A percentile compares a stretch with the other conserved stretches of the same genome.
Conservation (phyloP, 495 filamentous ascomycete species). For the Tuber calosporum region DNA sequence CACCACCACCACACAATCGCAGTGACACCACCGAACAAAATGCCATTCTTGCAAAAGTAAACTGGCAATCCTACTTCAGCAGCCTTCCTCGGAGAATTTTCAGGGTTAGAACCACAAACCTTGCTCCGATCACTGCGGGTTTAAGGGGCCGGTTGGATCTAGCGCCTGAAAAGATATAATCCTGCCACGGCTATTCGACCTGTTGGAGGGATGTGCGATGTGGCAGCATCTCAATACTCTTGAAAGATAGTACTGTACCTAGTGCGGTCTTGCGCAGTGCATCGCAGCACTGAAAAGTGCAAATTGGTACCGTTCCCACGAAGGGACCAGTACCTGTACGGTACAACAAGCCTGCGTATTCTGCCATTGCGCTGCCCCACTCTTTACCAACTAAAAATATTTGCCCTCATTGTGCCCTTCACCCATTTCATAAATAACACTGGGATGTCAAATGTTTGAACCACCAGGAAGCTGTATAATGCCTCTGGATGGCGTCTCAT, state of each 20-base stretch:
- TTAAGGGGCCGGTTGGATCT: neutral
- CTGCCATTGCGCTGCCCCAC: neutral
- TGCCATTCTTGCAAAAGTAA: neutral
- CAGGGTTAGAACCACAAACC: neutral
- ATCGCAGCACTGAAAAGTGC: neutral
- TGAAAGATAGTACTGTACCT: neutral
- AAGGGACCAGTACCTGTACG: neutral
- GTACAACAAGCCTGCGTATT: neutral
- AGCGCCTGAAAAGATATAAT: neutral
- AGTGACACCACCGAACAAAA: neutral
- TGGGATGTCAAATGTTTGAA: neutral
- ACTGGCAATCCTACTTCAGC: neutral
- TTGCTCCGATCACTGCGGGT: neutral
- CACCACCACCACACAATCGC: neutral
- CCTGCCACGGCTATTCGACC: neutral
- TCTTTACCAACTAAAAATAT: neutral
- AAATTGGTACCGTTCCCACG: neutral
- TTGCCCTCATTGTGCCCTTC: neutral
- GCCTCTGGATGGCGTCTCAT: neutral
- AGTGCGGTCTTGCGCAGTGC: neutral
- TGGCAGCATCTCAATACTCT: neutral
- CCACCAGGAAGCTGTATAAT: neutral
- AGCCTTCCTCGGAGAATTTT: neutral
- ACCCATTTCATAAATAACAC: neutral
- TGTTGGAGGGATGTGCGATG: neutral